Conservation (phyloP, 2,329 filamentous ascomycete species). For the Sclerotinia sclerotiorum region DNA sequence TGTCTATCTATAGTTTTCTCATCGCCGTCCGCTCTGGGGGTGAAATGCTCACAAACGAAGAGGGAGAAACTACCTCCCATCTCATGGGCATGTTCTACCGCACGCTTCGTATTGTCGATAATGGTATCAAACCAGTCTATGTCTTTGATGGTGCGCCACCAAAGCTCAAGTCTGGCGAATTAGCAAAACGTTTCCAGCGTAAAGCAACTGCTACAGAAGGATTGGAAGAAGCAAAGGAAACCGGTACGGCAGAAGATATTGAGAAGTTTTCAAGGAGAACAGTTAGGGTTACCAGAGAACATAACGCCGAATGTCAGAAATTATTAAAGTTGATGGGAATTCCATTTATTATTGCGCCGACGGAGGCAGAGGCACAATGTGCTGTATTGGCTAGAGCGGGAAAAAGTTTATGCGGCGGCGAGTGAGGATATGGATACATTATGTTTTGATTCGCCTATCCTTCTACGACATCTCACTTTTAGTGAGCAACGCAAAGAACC, state of each 20-base stretch:
- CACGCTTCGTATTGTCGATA: constrained; percentile 95
- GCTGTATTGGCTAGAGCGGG: constrained; percentile 84
- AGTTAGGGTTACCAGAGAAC: constrained; percentile 91
- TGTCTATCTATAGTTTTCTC: constrained; percentile 99
- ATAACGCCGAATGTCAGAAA: constrained; percentile 91
- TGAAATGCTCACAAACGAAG: constrained; percentile 92
- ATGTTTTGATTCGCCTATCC: constrained; percentile 88
- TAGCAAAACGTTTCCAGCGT: constrained; percentile 92
- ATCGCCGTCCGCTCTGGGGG: constrained; percentile 96
- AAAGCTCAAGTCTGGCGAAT: constrained; percentile 94
- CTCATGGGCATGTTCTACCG: constrained; percentile 99
- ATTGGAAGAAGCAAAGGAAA: constrained; percentile 94
- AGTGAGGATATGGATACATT: constrained; percentile 99
- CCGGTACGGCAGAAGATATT: constrained; percentile 92
- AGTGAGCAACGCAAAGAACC: constrained; percentile 97
- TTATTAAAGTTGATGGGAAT: constrained; percentile 94
- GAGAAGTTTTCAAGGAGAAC: constrained; percentile 96
- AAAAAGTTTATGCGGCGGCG: constrained; percentile 95
- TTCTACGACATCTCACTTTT: constrained; percentile 91
- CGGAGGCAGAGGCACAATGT: constrained; percentile 96
- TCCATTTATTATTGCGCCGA: constrained; percentile 91
- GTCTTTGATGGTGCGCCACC: constrained; percentile 97
- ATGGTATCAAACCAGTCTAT: constrained; percentile 97
- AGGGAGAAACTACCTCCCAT: constrained; percentile 94
- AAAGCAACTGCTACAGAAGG: constrained; percentile 90